phyloP scores from a whole-genome alignment of 805 yeast species.

The Kregervanrija delftensis region DNA sequence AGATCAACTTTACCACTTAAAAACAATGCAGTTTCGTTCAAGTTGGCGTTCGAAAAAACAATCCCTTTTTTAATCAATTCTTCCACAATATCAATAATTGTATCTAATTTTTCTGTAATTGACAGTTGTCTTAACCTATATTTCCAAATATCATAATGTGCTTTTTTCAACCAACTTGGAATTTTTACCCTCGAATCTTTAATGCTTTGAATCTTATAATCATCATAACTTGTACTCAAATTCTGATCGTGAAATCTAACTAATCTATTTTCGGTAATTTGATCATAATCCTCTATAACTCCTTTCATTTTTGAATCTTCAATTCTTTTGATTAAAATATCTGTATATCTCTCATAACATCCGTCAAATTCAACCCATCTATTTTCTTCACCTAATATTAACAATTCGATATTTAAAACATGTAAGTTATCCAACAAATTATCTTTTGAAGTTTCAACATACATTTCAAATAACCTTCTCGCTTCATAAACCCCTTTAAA shows the following conservation, averaged over 20 bases:
- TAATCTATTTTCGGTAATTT: constrained; percentile 3
- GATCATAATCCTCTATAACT: neutral
- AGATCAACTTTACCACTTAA: constrained; percentile 15
- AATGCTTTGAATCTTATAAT: constrained; percentile 5
- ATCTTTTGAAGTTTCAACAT: constrained; percentile 17
- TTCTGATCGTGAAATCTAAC: constrained; percentile 1
- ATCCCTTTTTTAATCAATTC: constrained; percentile 19
- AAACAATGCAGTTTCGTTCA: constrained; percentile 23
- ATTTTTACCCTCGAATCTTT: constrained; percentile 8
- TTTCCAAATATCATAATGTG: constrained; percentile 23
- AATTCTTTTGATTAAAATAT: constrained; percentile 12
- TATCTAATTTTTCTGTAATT: constrained; percentile 16
- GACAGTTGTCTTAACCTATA: constrained; percentile 24
- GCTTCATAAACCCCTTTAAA: constrained; percentile 17
- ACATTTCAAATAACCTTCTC: constrained; percentile 23
- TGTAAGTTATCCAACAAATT: constrained; percentile 23
- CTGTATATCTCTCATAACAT: constrained; percentile 19
- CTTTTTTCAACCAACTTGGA: constrained; percentile 21
- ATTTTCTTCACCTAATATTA: constrained; percentile 24
- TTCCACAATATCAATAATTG: constrained; percentile 13
- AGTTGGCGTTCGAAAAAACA: constrained; percentile 18
- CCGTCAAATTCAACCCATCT: constrained; percentile 28
- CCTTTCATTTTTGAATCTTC: constrained; percentile 11
- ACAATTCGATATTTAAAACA: constrained; percentile 21
- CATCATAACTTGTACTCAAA: constrained; percentile 11